Percentiles rank a stretch among this genome's conserved stretches.
These are phyloP conservation scores for Phycomyces nitens DNA, from an alignment of 192 early-diverging fungal genomes.

Conservation along the genomic window DNA sequence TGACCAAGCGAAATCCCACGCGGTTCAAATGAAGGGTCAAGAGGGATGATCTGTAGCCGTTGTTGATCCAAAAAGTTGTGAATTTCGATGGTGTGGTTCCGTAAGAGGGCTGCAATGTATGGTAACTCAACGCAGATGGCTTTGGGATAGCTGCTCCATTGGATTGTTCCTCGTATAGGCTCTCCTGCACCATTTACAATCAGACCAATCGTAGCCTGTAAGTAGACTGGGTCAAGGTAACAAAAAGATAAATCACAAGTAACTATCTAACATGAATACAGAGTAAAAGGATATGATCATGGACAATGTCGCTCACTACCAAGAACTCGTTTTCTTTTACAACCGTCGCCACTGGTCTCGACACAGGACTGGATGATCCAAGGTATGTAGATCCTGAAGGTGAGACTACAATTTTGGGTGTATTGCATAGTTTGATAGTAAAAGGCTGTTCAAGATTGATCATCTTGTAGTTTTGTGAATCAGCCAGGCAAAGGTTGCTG, in stretches of 20 bases:
- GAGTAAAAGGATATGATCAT: slow-evolving; percentile 36
- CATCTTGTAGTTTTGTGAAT: slow-evolving; percentile 66
- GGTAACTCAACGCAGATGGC: slow-evolving; percentile 71
- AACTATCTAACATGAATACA: not conserved
- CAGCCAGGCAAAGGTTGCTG: slow-evolving; percentile 62
- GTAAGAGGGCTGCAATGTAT: slow-evolving; percentile 65
- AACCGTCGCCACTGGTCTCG: slow-evolving; percentile 60
- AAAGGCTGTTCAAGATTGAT: slow-evolving; percentile 38
- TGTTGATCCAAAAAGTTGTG: slow-evolving; percentile 71
- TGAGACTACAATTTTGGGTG: slow-evolving; percentile 17
- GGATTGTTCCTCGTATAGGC: slow-evolving; percentile 63
- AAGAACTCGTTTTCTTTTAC: slow-evolving; percentile 69
- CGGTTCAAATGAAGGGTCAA: slow-evolving; percentile 39
- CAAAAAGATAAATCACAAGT: slow-evolving; percentile 2
- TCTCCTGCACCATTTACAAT: slow-evolving; percentile 68
- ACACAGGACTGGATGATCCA: slow-evolving; percentile 4
- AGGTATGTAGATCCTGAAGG: slow-evolving; percentile 2
- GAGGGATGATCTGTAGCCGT: slow-evolving; percentile 49
- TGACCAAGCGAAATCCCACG: slow-evolving; percentile 50
- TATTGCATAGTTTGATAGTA: slow-evolving; percentile 31
- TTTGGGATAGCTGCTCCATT: slow-evolving; percentile 50
- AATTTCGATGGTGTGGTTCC: slow-evolving; percentile 66
- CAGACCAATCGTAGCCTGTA: slow-evolving; percentile 61
- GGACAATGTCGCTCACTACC: slow-evolving; percentile 48
- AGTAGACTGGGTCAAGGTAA: slow-evolving; percentile 19